Conservation (phyloP, 768 basidiomycete genomes). For the Hygrocybe punicea region DNA sequence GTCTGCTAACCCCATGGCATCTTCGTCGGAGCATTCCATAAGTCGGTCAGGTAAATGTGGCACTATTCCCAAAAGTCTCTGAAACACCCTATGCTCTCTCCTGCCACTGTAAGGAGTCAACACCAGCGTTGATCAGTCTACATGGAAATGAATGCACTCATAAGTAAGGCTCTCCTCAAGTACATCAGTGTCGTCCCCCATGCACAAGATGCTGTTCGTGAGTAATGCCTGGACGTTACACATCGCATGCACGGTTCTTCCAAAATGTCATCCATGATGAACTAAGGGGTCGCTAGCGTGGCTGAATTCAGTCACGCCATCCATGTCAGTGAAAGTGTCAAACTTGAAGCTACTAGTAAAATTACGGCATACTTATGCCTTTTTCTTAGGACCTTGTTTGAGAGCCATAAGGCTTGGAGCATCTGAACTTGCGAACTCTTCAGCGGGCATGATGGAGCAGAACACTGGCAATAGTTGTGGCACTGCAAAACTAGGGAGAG, state of each 20-base stretch:
- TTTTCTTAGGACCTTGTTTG: neutral
- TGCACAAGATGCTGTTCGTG: neutral
- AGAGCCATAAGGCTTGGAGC: neutral
- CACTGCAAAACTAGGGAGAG: too few species aligned
- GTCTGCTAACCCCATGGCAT: neutral
- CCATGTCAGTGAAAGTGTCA: neutral
- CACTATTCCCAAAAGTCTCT: neutral
- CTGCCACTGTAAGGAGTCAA: neutral
- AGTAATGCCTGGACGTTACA: neutral
- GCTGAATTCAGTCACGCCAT: neutral
- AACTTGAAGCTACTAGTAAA: neutral
- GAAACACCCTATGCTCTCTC: neutral
- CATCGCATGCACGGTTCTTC: constrained; percentile 3
- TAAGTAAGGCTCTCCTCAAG: neutral
- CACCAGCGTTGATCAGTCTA: neutral
- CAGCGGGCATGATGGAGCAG: neutral
- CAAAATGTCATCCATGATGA: constrained; percentile 4
- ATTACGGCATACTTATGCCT: neutral
- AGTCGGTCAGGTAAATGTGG: neutral
- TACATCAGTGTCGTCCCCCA: neutral
- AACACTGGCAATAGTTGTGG: neutral
- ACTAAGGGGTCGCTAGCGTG: neutral
- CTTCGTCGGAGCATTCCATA: neutral
- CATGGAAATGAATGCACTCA: neutral
- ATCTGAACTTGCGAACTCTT: neutral